Evolutionary conservation across 768 basidiomycete species (phyloP).

Genomic region (Lentinus brumalis): DNA sequence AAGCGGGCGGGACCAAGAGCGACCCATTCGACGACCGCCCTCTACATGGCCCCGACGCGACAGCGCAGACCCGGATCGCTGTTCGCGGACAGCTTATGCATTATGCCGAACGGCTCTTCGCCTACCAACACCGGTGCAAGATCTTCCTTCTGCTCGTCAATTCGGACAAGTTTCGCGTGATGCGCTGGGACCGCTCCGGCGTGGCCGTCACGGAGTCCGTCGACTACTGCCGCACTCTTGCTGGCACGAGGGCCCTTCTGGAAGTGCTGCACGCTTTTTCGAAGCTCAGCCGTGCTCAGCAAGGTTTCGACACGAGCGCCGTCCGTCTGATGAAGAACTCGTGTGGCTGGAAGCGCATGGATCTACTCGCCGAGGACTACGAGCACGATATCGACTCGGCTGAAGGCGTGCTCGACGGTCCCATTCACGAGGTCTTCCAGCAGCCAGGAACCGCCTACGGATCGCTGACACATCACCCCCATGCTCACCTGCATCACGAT

Average conservation of each 20-base stretch:
- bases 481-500: neutral
- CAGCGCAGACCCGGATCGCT: no score
- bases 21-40: neutral
- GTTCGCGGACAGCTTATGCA: neutral
- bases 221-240: neutral
- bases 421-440: neutral
- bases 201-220: neutral
- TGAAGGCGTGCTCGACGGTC: neutral
- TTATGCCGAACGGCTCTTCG: neutral
- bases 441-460: neutral
- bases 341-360: neutral
- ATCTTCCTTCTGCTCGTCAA: constrained; percentile 1
- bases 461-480: neutral
- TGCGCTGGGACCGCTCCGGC: constrained; percentile 9
- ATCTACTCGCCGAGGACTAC: neutral
- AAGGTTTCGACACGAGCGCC: neutral
- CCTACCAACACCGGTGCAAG: neutral
- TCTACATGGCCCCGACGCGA: neutral
- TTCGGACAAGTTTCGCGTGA: neutral
- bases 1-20: neutral
- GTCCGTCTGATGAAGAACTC: neutral
- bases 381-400: neutral
- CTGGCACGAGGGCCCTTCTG: no score
- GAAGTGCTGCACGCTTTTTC: neutral
- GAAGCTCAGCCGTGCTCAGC: no score